A percentile compares a stretch with the other conserved stretches of the same genome.
These are phyloP conservation scores for Arthrobotrys conoides DNA, from an alignment of 2,329 filamentous ascomycete species.

Conservation along the genomic window DNA sequence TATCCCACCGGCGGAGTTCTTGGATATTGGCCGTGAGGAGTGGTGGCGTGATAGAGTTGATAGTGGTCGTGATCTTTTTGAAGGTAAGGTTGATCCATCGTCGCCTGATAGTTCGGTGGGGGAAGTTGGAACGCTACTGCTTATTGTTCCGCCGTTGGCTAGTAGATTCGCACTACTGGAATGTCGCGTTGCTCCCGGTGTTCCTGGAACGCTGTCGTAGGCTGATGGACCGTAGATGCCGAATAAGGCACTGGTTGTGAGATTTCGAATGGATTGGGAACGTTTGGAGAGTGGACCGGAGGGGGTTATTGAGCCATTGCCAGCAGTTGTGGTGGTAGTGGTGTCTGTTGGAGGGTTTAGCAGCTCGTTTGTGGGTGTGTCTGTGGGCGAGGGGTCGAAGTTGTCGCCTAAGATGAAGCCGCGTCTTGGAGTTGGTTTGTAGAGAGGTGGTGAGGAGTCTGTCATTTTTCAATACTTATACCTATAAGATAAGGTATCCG, in stretches of 20 bases:
- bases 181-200: conserved; percentile 77
- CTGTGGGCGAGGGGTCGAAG: conserved; percentile 56
- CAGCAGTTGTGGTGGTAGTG: conserved; percentile 67
- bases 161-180: conserved; percentile 67
- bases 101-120: conserved; percentile 26
- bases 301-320: conserved; percentile 66
- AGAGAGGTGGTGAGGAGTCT: conserved; percentile 46
- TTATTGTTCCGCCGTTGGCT: conserved; percentile 66
- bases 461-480: no score
- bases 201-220: conserved; percentile 71
- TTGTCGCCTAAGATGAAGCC: conserved; percentile 55
- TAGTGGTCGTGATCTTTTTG: conserved; percentile 63
- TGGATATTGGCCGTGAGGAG: conserved; percentile 17
- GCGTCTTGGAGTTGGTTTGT: conserved; percentile 53
- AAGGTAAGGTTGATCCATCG: conserved; percentile 24
- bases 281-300: conserved; percentile 72
- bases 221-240: conserved; percentile 85
- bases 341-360: conserved; percentile 63
- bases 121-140: conserved; percentile 65
- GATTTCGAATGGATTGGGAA: conserved; percentile 83
- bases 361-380: conserved; percentile 51
- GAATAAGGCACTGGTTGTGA: conserved; percentile 89
- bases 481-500: no score
- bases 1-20: conserved; percentile 64
- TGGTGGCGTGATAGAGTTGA: conserved; percentile 64